These are phyloP conservation scores for Alternaria novae-zelandiae DNA, from an alignment of 2,329 filamentous ascomycete genomes.

Conservation along the genomic window DNA sequence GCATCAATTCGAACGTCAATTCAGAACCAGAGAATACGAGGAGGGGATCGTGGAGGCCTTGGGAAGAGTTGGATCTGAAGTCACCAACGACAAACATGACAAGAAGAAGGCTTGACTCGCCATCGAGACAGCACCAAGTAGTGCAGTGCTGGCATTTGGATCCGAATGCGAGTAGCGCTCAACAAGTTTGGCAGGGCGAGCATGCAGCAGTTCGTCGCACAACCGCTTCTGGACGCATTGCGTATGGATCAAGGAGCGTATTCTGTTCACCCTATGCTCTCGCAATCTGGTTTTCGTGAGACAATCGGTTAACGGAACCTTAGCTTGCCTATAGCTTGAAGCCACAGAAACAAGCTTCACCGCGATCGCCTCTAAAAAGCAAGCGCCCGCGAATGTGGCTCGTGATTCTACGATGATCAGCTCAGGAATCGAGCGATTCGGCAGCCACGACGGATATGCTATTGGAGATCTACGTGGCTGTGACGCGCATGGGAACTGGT, in stretches of 20 bases:
- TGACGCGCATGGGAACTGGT: not conserved
- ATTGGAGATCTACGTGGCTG: not conserved
- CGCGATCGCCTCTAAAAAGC: not conserved
- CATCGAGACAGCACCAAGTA: not conserved
- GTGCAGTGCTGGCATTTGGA: not conserved
- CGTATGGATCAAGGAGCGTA: not conserved
- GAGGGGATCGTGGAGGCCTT: too few relatives aligned
- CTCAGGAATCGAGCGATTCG: not conserved
- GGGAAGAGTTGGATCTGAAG: not conserved
- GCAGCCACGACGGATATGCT: not conserved
- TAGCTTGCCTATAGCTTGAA: not conserved
- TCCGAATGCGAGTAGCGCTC: not conserved
- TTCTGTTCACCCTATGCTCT: not conserved
- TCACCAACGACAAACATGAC: not conserved
- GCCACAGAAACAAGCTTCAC: not conserved
- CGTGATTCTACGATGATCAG: not conserved
- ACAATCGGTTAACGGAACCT: not conserved
- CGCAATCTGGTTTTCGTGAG: not conserved
- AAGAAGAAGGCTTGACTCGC: not conserved
- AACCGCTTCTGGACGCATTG: not conserved
- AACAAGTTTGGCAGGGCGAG: not conserved
- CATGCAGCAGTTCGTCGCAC: not conserved
- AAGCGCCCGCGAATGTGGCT: not conserved
- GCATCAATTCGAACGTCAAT: too few relatives aligned
- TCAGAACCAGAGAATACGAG: too few relatives aligned